A percentile compares a stretch with the other conserved stretches of the same genome.
Evolutionary conservation across 2,329 filamentous ascomycete genomes (phyloP).

Genomic region (Thielaviopsis punctulata): DNA sequence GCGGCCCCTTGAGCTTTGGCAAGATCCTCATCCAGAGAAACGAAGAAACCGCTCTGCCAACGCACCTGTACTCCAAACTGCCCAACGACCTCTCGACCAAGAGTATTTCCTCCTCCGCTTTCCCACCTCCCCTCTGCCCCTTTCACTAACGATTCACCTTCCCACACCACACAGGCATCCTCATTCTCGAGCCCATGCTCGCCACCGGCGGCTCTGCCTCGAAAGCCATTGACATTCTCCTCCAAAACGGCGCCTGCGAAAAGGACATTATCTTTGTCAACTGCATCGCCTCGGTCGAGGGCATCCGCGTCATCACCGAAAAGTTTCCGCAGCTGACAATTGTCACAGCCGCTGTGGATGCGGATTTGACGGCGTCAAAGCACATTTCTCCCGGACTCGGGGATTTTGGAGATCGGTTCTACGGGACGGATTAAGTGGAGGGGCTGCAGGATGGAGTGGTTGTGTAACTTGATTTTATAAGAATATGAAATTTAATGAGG

Average conservation of each 20-base stretch:
- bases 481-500: not conserved
- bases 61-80: conserved; percentile 18
- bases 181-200: conserved; percentile 16
- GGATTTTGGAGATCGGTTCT: conserved; percentile 22
- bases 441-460: not conserved
- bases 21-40: conserved; percentile 20
- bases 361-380: conserved; percentile 12
- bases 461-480: not conserved
- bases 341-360: conserved; percentile 14
- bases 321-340: conserved; percentile 15
- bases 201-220: conserved; percentile 15
- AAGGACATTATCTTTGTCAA: conserved; percentile 18
- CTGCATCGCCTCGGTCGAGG: conserved; percentile 16
- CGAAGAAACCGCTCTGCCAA: conserved; percentile 17
- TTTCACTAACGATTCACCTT: not conserved
- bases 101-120: conserved; percentile 2
- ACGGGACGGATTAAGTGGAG: conserved; percentile 11
- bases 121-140: not conserved
- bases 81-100: conserved; percentile 14
- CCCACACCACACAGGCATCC: conserved; percentile 12
- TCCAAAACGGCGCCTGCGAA: conserved; percentile 14
- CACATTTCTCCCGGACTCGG: conserved; percentile 21
- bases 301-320: conserved; percentile 13
- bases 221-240: conserved; percentile 14
- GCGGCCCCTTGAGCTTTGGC: conserved; percentile 18